Conservation (phyloP, 192 early-diverging fungal species). For the Entophlyctis helioformis region DNA sequence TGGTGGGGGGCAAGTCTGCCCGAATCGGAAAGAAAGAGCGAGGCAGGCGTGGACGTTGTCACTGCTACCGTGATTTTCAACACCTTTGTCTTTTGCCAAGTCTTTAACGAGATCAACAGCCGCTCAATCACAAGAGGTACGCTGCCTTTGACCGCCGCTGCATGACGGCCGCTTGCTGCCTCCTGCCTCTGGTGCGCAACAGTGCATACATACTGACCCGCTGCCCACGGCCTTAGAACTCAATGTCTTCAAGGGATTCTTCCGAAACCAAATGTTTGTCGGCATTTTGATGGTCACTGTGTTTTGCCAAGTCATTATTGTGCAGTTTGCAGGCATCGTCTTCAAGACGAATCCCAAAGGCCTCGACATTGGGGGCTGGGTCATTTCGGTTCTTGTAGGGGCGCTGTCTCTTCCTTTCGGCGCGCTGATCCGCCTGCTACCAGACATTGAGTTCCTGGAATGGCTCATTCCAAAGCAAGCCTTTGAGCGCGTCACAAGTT, state of each 20-base stretch:
- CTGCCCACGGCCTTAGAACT: too few species aligned
- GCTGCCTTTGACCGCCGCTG: too few species aligned
- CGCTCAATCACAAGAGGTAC: too few species aligned
- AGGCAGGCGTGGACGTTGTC: too few species aligned
- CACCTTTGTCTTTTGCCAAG: conserved; percentile 85
- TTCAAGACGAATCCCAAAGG: conserved; percentile 63
- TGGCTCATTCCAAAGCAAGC: too few species aligned
- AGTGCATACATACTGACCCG: too few species aligned
- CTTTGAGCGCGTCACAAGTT: too few species aligned
- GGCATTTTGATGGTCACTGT: conserved; percentile 66
- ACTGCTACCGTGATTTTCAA: conserved; percentile 78
- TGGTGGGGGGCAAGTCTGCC: conserved; percentile 2
- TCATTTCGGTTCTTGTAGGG: conserved; percentile 70
- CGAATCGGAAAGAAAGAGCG: too few species aligned
- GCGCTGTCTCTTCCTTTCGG: conserved; percentile 72
- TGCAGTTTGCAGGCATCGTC: conserved; percentile 78
- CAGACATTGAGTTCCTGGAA: too few species aligned
- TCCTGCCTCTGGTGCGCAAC: too few species aligned
- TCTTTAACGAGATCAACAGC: conserved; percentile 88
- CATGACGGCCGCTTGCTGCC: too few species aligned
- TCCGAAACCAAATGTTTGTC: conserved; percentile 69
- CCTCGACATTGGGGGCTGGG: conserved; percentile 63
- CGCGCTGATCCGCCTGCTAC: conserved; percentile 76
- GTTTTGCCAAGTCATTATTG: conserved; percentile 73
- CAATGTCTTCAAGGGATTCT: conserved; percentile 80